These are phyloP conservation scores for Lunasporangiospora selenospora DNA, from an alignment of 192 early-diverging fungal species.

Conservation along the genomic window DNA sequence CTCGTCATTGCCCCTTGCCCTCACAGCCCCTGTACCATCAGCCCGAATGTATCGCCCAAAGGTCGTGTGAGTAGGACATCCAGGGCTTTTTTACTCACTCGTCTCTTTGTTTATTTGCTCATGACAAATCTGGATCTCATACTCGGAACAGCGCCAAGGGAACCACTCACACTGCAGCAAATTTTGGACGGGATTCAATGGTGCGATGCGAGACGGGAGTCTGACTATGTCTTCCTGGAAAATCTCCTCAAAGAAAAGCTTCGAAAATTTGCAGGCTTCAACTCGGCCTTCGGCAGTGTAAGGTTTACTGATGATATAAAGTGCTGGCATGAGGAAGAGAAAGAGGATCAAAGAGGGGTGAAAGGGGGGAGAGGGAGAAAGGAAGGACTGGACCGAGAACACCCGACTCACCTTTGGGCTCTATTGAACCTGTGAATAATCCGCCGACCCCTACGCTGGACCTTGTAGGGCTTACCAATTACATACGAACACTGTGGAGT, in stretches of 20 bases:
- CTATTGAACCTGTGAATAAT: not conserved
- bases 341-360: no score
- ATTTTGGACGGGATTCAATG: conserved; percentile 25
- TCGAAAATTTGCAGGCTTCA: conserved; percentile 38
- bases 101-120: not conserved
- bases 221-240: conserved; percentile 28
- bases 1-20: conserved; percentile 1
- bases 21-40: not conserved
- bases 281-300: conserved; percentile 37
- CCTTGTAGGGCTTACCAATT: conserved; percentile 50
- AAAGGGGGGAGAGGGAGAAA: no score
- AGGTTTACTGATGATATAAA: not conserved
- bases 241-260: conserved; percentile 26
- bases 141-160: conserved; percentile 21
- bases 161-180: conserved; percentile 31
- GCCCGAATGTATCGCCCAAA: not conserved
- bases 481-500: conserved; percentile 64
- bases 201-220: conserved; percentile 8
- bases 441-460: not conserved
- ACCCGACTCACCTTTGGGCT: not conserved
- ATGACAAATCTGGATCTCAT: not conserved
- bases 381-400: no score
- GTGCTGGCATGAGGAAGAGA: not conserved
- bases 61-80: not conserved
- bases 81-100: not conserved